Evolutionary conservation across 768 basidiomycete species (phyloP), one percentile per base, ranked within the genome.

Genomic region (Fomitopsis serialis): DNA sequence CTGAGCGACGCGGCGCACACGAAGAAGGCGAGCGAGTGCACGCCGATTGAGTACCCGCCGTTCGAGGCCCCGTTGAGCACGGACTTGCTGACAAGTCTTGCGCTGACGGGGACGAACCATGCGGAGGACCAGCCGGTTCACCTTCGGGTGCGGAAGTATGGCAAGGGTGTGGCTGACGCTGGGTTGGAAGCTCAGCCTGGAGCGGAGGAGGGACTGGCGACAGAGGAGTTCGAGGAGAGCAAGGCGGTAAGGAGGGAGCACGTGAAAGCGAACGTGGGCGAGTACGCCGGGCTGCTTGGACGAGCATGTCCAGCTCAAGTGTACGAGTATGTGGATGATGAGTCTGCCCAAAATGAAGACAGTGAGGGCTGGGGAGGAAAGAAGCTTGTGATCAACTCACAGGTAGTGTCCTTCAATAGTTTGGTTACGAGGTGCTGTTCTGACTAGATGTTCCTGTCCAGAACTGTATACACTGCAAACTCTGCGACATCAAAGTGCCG

Each of bases 61-160:
- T 91, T 89, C 48, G 85, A 98, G 65, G 83, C 94, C 1, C 90
- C 92, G 7, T 74, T 98, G 13, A 92, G 91, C 5, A 98, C 96
- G 25, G 96, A 98, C 66, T 74, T 99, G 62, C 76, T 98, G 67
- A 98, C 92, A 0, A 89, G 88, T 32, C 79, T 99, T 35, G 78
- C 89, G 2, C 78, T 97, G 42, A 97, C 96, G 7, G 91, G 89
- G 0, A 98, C 96, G 15, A 96, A 96, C 65, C 96, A 98, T 63
- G 85, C 89, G n/a, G 96, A 99, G 67, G 93, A 98, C 67, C 93
- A 98, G 67, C 92, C 87, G 2, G 74, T 92, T 13, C 97, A 99
- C 70, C 74, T 98, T 45, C 78, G 87, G 29, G 81, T 97, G 66
- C 84, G 70, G 43, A 62, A 61, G 54, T 60, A 67, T 57, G 35